Percentiles rank a stretch among this genome's conserved stretches.
Conservation (phyloP, 2,329 filamentous ascomycete species). For the Fusarium nodosum region DNA sequence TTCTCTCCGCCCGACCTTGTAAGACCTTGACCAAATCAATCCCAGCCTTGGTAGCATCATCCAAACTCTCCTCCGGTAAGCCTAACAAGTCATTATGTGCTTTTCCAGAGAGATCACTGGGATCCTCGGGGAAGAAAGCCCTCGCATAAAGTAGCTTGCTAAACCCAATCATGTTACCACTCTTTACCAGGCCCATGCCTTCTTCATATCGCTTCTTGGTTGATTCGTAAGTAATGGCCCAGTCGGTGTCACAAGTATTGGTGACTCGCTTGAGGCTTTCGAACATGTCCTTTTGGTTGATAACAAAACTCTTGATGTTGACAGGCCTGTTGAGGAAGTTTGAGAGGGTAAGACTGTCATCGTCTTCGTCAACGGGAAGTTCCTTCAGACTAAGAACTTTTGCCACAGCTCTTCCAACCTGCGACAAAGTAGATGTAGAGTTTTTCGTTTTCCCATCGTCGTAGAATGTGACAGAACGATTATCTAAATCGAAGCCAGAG, state of each 20-base stretch:
- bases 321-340: conserved; percentile 61
- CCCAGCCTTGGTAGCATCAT: conserved; percentile 64
- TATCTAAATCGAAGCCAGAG: conserved; percentile 64
- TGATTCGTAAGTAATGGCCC: conserved; percentile 65
- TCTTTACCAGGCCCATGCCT: conserved; percentile 57
- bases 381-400: conserved; percentile 61
- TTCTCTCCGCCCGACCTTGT: conserved; percentile 29
- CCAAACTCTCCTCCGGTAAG: conserved; percentile 67
- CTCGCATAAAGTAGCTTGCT: conserved; percentile 65
- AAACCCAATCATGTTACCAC: conserved; percentile 60
- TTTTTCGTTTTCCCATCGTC: conserved; percentile 62
- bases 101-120: conserved; percentile 55
- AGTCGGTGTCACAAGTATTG: conserved; percentile 68
- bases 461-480: conserved; percentile 59
- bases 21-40: conserved; percentile 57
- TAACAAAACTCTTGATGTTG: conserved; percentile 67
- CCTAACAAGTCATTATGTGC: conserved; percentile 64
- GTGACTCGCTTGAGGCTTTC: conserved; percentile 70
- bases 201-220: conserved; percentile 62
- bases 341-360: conserved; percentile 54
- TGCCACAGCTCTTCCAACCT: conserved; percentile 67
- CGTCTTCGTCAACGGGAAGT: conserved; percentile 55
- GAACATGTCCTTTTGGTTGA: conserved; percentile 74
- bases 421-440: conserved; percentile 62
- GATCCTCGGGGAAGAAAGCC: conserved; percentile 59